Percentiles rank a stretch among this genome's conserved stretches.
Evolutionary conservation across 768 basidiomycete genomes (phyloP).

Genomic region (Brasilioporus rufonigricans): DNA sequence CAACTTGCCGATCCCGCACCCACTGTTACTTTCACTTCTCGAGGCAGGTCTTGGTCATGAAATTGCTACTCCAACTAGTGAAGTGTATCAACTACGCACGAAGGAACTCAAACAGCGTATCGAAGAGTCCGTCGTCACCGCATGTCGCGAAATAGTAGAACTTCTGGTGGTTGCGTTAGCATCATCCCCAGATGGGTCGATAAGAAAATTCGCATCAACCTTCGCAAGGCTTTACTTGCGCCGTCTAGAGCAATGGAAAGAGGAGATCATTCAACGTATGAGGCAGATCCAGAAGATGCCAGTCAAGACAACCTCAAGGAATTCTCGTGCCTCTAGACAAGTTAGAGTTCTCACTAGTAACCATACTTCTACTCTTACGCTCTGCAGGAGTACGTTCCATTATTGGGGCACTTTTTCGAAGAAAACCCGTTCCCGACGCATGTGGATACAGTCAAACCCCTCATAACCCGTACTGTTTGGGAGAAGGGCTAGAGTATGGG

Average conservation of each 20-base stretch:
- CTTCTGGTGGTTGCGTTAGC: accelerated
- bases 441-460: too few relatives aligned
- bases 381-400: neutral
- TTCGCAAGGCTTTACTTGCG: neutral
- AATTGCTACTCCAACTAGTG: accelerated
- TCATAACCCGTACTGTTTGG: too few relatives aligned
- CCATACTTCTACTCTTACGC: too few relatives aligned
- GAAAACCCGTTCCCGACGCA: conserved; percentile 12
- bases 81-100: neutral
- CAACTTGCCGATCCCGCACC: neutral
- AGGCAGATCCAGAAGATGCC: neutral
- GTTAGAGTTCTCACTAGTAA: neutral
- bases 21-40: neutral
- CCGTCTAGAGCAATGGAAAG: neutral
- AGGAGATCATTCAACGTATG: neutral
- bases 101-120: neutral
- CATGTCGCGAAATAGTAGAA: neutral
- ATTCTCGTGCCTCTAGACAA: neutral
- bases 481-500: too few relatives aligned
- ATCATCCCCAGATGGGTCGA: accelerated
- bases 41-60: neutral
- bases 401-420: conserved; percentile 12
- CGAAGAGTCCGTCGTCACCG: neutral
- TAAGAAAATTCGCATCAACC: neutral
- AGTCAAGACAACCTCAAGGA: accelerated